A percentile compares a stretch with the other conserved stretches of the same genome.
Conservation (phyloP, 2,329 filamentous ascomycete genomes). For the Cladophialophora chaetospira region DNA sequence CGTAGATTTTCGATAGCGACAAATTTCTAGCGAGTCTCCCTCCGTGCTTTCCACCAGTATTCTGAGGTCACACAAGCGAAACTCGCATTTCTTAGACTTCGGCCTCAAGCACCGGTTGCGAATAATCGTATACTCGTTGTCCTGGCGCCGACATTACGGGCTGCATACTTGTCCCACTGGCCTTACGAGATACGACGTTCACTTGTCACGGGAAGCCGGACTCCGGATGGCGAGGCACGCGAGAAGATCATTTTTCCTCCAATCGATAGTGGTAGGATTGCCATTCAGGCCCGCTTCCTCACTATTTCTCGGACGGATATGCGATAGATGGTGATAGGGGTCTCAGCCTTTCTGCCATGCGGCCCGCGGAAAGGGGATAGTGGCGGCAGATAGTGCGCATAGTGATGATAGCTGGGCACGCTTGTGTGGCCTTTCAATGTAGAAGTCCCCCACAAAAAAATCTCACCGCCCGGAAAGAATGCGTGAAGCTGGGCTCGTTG, state of each 20-base stretch:
- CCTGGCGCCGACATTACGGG: slow-evolving; percentile 1
- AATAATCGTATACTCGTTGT: slow-evolving; percentile 9
- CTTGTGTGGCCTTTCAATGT: slow-evolving; percentile 4
- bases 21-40: no score
- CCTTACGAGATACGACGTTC: slow-evolving; percentile 24
- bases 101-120: slow-evolving; percentile 1
- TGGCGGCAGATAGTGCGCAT: slow-evolving; percentile 9
- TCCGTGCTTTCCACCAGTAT: background rate
- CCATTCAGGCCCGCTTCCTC: slow-evolving; percentile 5
- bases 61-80: slow-evolving; percentile 3
- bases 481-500: slow-evolving; percentile 3
- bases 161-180: slow-evolving; percentile 4
- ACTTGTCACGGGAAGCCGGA: slow-evolving; percentile 18
- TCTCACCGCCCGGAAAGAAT: slow-evolving; percentile 25
- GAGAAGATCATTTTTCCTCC: slow-evolving; percentile 10
- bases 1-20: no score
- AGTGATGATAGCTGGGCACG: slow-evolving; percentile 6
- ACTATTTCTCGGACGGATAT: slow-evolving; percentile 8
- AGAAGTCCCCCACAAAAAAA: slow-evolving; percentile 9
- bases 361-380: slow-evolving; percentile 1
- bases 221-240: slow-evolving; percentile 24
- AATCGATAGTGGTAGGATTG: slow-evolving; percentile 9
- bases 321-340: slow-evolving; percentile 5
- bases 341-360: slow-evolving; percentile 8
- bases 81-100: background rate